Conservation (phyloP, 129 eudicot species). For the Flaveria bidentis region DNA sequence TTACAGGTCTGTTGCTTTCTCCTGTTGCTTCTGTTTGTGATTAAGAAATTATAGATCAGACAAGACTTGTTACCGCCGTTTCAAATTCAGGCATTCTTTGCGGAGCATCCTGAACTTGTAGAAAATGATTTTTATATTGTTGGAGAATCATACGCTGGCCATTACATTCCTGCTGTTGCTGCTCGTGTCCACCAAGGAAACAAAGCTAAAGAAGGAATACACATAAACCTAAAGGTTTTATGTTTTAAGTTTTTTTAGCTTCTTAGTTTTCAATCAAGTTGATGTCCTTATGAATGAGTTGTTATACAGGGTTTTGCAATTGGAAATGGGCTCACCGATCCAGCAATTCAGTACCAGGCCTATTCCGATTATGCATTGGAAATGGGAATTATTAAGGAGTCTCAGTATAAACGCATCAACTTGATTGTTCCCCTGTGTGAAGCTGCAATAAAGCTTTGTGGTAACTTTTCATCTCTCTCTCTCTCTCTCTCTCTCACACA, state of each 20-base stretch:
- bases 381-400: slow-evolving; percentile 47
- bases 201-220: slow-evolving; percentile 73
- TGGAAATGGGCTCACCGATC: slow-evolving; percentile 85
- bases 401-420: slow-evolving; percentile 50
- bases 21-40: not conserved
- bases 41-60: not conserved
- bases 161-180: slow-evolving; percentile 90
- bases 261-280: not conserved
- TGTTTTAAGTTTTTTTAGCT: not conserved
- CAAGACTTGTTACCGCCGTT: slow-evolving; percentile 2
- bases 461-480: slow-evolving; percentile 35
- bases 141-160: slow-evolving; percentile 98
- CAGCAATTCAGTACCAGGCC: slow-evolving; percentile 79
- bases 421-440: slow-evolving; percentile 53
- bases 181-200: slow-evolving; percentile 79
- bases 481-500: not conserved
- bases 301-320: slow-evolving; percentile 77
- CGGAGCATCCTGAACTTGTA: slow-evolving; percentile 64
- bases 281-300: slow-evolving; percentile 10
- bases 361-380: slow-evolving; percentile 78
- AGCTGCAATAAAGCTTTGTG: slow-evolving; percentile 71
- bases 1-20: slow-evolving; percentile 60
- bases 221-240: slow-evolving; percentile 67
- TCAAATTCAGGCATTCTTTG: slow-evolving; percentile 60
- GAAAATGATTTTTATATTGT: slow-evolving; percentile 78